These are phyloP conservation scores for Tetracentron sinense DNA, from an alignment of 164 flowering plant genomes.

Conservation along the genomic window DNA sequence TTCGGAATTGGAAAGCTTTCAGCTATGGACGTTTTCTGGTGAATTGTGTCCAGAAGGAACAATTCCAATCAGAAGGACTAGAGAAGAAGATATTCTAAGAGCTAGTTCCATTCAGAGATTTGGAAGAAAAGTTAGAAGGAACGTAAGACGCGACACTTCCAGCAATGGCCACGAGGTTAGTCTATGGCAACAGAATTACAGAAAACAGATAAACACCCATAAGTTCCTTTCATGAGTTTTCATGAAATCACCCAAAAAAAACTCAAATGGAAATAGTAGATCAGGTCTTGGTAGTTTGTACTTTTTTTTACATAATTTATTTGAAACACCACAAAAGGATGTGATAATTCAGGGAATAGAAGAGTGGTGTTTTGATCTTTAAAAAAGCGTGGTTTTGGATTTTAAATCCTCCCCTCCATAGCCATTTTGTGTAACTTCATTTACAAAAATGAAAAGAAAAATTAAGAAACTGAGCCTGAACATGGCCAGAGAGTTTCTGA, in stretches of 20 bases:
- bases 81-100: slow-evolving; percentile 57
- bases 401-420: background rate
- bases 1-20: slow-evolving; percentile 26
- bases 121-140: slow-evolving; percentile 55
- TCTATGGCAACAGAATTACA: background rate
- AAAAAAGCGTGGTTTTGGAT: background rate
- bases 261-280: background rate
- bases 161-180: slow-evolving; percentile 76
- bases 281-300: background rate
- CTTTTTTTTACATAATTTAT: background rate
- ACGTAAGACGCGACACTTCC: slow-evolving; percentile 53
- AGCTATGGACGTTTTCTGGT: slow-evolving; percentile 59
- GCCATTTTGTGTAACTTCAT: too few species aligned
- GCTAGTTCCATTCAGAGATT: slow-evolving; percentile 49
- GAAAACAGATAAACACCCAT: background rate
- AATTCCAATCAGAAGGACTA: slow-evolving; percentile 83
- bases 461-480: background rate
- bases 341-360: too few species aligned
- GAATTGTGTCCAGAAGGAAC: slow-evolving; percentile 83
- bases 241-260: background rate
- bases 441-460: too few species aligned
- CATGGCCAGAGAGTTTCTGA: background rate
- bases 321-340: background rate
- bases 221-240: background rate
- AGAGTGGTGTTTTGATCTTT: too few species aligned